Conservation (phyloP, 441 rosid species). For the Erodium texanum region DNA sequence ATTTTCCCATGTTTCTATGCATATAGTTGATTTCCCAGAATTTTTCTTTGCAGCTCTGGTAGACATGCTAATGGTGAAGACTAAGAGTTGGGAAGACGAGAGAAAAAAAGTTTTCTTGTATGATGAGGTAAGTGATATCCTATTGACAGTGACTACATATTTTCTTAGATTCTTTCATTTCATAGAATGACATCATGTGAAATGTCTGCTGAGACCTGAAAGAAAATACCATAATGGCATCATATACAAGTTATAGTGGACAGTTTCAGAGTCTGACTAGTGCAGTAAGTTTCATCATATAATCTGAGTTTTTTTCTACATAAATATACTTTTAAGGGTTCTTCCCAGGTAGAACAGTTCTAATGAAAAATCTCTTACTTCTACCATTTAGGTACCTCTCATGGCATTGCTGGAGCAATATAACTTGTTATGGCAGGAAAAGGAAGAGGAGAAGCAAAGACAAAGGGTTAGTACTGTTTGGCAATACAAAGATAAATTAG, state of each 20-base stretch:
- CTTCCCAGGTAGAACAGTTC: neutral
- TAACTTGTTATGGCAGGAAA: conserved; percentile 51
- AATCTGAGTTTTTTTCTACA: neutral
- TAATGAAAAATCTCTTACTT: neutral
- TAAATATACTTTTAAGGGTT: neutral
- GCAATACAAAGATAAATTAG: conserved; percentile 8
- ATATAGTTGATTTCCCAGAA: conserved; percentile 4
- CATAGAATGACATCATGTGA: neutral
- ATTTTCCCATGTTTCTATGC: neutral
- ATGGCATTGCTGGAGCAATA: conserved; percentile 79
- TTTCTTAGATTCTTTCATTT: neutral
- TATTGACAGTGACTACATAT: too few relatives aligned
- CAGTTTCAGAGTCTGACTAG: too few relatives aligned
- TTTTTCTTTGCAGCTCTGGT: conserved; percentile 52
- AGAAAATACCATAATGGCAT: neutral
- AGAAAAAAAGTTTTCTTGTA: conserved; percentile 74
- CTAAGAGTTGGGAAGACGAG: conserved; percentile 82
- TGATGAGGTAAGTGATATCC: conserved; percentile 54
- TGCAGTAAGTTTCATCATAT: neutral
- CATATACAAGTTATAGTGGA: neutral
- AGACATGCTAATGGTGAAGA: conserved; percentile 56
- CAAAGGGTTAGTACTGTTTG: conserved; percentile 48
- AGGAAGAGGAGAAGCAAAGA: conserved; percentile 70
- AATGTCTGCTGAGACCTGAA: neutral
- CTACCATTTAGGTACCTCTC: conserved; percentile 55